These are phyloP conservation scores for Calocybe gambosa DNA, from an alignment of 1,284 basidiomycete species.

Conservation along the genomic window DNA sequence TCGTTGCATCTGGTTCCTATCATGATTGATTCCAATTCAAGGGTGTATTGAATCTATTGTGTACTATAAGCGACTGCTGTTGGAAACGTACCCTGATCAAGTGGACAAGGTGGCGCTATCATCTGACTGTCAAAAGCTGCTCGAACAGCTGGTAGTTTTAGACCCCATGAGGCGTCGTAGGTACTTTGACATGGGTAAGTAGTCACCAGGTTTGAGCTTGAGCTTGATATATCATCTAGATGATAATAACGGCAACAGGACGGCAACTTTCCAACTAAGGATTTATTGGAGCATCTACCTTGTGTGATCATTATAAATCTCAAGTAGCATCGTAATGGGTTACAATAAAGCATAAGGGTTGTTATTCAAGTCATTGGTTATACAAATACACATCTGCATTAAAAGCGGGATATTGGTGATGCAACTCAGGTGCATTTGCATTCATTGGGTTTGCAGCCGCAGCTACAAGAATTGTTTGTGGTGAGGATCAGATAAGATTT, in stretches of 20 bases:
- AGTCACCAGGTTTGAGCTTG: neutral
- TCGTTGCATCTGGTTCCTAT: slow-evolving; percentile 6
- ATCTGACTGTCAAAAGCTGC: slow-evolving; percentile 44
- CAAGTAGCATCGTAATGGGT: neutral
- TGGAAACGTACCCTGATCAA: slow-evolving; percentile 35
- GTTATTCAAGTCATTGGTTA: neutral
- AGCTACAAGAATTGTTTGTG: slow-evolving; percentile 29
- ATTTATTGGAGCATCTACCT: neutral
- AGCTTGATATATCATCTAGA: neutral
- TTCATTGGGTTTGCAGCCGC: slow-evolving; percentile 49
- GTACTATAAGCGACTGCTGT: slow-evolving; percentile 64
- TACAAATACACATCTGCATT: neutral
- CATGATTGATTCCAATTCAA: slow-evolving; percentile 24
- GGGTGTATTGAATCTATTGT: slow-evolving; percentile 94
- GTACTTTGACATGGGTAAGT: slow-evolving; percentile 60
- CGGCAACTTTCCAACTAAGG: neutral
- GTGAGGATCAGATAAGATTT: neutral
- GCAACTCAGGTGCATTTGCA: slow-evolving; percentile 43
- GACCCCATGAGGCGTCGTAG: slow-evolving; percentile 56
- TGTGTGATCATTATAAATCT: neutral
- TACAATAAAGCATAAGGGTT: no score
- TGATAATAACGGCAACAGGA: neutral
- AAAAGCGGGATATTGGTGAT: neutral
- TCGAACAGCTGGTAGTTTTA: slow-evolving; percentile 46
- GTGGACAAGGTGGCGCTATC: slow-evolving; percentile 33